A percentile compares a stretch with the other conserved stretches of the same genome.
Conservation (phyloP, 2,329 filamentous ascomycete species). For the Exophiala phaeomuriformis region DNA sequence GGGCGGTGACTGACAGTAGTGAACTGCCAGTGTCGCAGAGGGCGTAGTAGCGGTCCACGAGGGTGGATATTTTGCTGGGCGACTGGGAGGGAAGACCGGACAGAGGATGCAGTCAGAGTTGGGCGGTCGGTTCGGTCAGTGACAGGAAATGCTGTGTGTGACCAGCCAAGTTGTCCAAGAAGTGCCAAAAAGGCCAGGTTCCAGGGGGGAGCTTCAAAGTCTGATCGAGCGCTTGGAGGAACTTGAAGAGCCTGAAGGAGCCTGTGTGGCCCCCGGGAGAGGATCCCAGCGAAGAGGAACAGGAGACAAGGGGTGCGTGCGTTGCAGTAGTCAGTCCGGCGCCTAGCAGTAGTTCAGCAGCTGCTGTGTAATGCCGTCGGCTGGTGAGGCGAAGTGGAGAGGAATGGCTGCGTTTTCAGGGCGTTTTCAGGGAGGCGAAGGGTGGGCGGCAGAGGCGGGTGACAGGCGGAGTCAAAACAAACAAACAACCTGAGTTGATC, state of each 20-base stretch:
- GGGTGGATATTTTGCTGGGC: background rate
- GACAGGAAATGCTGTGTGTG: background rate
- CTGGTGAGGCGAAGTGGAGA: background rate
- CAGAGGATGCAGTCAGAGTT: background rate
- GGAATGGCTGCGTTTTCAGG: background rate
- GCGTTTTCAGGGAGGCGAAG: conserved; percentile 2
- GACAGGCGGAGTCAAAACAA: conserved; percentile 18
- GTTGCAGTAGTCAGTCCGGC: background rate
- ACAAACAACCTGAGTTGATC: conserved; percentile 3
- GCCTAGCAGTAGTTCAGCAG: background rate
- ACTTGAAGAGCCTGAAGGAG: background rate
- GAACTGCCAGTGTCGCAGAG: too few relatives aligned
- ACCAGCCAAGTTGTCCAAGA: background rate
- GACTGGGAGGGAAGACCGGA: background rate
- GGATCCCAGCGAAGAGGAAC: background rate
- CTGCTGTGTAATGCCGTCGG: background rate
- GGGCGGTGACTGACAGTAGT: background rate
- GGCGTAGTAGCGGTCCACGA: background rate
- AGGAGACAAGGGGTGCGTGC: background rate
- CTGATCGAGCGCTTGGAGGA: background rate
- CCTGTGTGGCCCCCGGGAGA: background rate
- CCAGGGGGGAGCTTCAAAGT: background rate
- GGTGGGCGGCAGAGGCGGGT: background rate
- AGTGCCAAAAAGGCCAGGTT: background rate
- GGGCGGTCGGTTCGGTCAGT: background rate